phyloP scores from a whole-genome alignment of 352 stramenopile species.

The Globisporangium spinosum region DNA sequence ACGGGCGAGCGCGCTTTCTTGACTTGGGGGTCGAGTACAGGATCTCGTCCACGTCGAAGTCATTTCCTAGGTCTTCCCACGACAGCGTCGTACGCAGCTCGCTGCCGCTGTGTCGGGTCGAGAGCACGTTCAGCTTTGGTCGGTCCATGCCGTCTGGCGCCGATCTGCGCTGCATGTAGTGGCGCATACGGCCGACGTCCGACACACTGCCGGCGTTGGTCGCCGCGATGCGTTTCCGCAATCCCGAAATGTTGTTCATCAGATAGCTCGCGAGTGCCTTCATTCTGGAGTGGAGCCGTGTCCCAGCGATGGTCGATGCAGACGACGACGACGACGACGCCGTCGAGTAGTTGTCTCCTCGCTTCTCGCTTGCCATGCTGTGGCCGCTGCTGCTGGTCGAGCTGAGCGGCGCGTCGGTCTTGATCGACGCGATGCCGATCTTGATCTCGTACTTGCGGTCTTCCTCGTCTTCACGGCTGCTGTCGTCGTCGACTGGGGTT shows the following conservation, averaged over 20 bases:
- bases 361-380: conserved; percentile 19
- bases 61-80: conserved; percentile 33
- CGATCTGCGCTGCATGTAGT: conserved; percentile 43
- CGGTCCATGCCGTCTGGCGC: conserved; percentile 30
- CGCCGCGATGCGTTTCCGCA: conserved; percentile 26
- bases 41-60: conserved; percentile 43
- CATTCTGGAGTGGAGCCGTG: conserved; percentile 33
- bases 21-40: conserved; percentile 39
- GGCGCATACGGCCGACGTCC: conserved; percentile 34
- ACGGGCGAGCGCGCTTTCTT: conserved; percentile 43
- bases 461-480: conserved; percentile 25
- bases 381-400: conserved; percentile 10
- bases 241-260: conserved; percentile 36
- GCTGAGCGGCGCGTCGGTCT: conserved; percentile 7
- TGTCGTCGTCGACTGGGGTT: conserved; percentile 15
- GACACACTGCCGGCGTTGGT: conserved; percentile 27
- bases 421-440: conserved; percentile 26
- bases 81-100: conserved; percentile 43
- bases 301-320: conserved; percentile 5
- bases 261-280: conserved; percentile 44
- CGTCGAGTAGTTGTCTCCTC: neutral
- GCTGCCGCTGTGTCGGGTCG: conserved; percentile 39
- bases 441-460: conserved; percentile 41
- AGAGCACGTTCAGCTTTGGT: conserved; percentile 44
- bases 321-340: conserved; percentile 24